phyloP scores from a whole-genome alignment of 306 rosid species.

The Gynostemma pentaphyllum region DNA sequence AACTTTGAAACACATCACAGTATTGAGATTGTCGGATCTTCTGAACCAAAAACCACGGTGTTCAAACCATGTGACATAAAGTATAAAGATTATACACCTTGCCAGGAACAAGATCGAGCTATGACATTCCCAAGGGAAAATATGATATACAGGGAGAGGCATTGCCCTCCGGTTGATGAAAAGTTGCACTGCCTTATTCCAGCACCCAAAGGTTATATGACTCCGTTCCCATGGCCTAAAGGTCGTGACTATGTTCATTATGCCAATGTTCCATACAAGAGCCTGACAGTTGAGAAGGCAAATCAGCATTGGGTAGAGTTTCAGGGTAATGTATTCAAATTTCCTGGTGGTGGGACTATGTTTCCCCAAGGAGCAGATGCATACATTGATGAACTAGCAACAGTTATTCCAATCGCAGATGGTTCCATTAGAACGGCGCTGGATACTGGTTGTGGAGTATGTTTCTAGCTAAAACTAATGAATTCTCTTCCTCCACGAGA shows the following conservation, averaged over 20 bases:
- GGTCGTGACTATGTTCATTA: conserved; percentile 84
- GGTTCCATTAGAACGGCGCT: conserved; percentile 87
- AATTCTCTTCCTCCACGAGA: conserved; percentile 2
- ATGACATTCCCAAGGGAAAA: conserved; percentile 90
- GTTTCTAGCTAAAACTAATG: conserved; percentile 8
- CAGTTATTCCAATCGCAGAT: conserved; percentile 72
- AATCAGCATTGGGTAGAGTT: conserved; percentile 86
- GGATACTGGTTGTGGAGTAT: conserved; percentile 96
- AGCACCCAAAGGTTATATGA: conserved; percentile 66
- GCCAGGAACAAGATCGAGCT: conserved; percentile 96
- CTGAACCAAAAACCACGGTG: conserved; percentile 46
- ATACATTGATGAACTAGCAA: conserved; percentile 79
- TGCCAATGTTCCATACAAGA: conserved; percentile 80
- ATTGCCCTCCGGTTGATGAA: conserved; percentile 76
- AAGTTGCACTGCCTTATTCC: conserved; percentile 87
- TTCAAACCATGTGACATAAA: conserved; percentile 64
- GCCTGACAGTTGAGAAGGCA: conserved; percentile 91
- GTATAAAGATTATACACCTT: conserved; percentile 80
- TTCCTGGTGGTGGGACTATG: conserved; percentile 99
- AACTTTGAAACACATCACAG: conserved; percentile 80
- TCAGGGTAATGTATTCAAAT: conserved; percentile 80
- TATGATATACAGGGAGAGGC: conserved; percentile 96
- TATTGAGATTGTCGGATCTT: conserved; percentile 28
- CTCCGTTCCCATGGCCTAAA: conserved; percentile 97
- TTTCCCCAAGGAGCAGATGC: conserved; percentile 94